These are phyloP conservation scores for Diversispora epigaea DNA, from an alignment of 192 early-diverging fungal species.

Conservation along the genomic window DNA sequence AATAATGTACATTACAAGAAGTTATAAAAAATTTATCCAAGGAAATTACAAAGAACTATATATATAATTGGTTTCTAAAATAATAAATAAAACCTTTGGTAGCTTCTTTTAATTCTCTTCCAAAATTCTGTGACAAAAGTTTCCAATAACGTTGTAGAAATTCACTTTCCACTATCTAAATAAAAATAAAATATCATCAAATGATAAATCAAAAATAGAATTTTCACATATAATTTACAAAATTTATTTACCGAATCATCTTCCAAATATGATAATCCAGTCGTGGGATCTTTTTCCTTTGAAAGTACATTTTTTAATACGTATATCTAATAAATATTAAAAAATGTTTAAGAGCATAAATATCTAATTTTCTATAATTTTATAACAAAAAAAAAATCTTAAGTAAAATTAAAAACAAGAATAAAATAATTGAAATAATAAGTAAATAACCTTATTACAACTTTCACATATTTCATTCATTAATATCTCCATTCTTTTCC, in stretches of 20 bases:
- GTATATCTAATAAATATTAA: conserved; percentile 42
- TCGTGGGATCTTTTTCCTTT: conserved; percentile 49
- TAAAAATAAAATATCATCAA: background rate
- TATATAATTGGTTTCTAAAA: background rate
- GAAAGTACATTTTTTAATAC: conserved; percentile 52
- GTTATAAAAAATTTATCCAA: background rate
- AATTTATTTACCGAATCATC: conserved; percentile 41
- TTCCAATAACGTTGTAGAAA: conserved; percentile 59
- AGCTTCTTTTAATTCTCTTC: conserved; percentile 52
- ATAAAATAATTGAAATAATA: background rate
- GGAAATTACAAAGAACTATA: no score
- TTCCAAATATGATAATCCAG: conserved; percentile 52
- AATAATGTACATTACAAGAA: background rate
- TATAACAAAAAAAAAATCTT: background rate
- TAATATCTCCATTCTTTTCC: conserved; percentile 54
- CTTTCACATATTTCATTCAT: conserved; percentile 53
- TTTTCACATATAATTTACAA: background rate
- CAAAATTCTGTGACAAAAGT: conserved; percentile 51
- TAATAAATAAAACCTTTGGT: conserved; percentile 51
- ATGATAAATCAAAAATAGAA: background rate
- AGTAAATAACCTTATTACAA: conserved; percentile 52
- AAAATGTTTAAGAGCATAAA: background rate
- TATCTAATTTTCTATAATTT: background rate
- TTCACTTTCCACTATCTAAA: conserved; percentile 48
- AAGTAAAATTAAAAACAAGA: no score